phyloP scores from a whole-genome alignment of 305 asterid species.

The Rubia peregrina region DNA sequence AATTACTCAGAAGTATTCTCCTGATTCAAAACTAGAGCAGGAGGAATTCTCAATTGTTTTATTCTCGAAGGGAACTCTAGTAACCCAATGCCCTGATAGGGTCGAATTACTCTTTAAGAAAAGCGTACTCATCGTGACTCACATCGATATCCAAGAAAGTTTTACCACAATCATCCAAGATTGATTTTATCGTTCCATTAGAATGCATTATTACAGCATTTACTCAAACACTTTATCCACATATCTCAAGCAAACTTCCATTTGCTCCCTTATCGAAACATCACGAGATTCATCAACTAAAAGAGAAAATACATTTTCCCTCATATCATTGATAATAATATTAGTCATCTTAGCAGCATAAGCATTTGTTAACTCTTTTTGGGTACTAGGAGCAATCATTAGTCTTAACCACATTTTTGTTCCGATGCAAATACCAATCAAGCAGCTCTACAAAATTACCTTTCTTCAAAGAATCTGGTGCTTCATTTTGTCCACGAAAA shows the following conservation, averaged over 20 bases:
- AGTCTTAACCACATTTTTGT: background rate
- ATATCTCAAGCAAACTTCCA: background rate
- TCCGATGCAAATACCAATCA: background rate
- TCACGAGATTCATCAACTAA: background rate
- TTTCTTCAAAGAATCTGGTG: background rate
- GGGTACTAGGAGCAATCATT: constrained; percentile 5
- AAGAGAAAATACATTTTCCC: background rate
- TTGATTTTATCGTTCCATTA: too few species aligned
- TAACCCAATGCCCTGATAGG: too few species aligned
- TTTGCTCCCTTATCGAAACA: constrained; percentile 1
- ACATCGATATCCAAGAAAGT: too few species aligned
- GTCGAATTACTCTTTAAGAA: too few species aligned
- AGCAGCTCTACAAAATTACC: background rate
- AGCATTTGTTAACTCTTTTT: background rate
- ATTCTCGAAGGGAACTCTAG: too few species aligned
- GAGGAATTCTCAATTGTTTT: too few species aligned
- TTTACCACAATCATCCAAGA: too few species aligned
- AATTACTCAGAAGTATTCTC: too few species aligned
- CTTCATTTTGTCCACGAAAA: background rate
- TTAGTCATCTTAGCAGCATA: background rate
- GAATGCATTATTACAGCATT: too few species aligned
- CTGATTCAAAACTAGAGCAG: too few species aligned
- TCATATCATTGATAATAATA: background rate
- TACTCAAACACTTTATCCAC: background rate
- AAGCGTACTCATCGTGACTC: too few species aligned